Base-by-base conservation (phyloP, 2,329 filamentous ascomycete species). In the Fusarium lateritium region DNA sequence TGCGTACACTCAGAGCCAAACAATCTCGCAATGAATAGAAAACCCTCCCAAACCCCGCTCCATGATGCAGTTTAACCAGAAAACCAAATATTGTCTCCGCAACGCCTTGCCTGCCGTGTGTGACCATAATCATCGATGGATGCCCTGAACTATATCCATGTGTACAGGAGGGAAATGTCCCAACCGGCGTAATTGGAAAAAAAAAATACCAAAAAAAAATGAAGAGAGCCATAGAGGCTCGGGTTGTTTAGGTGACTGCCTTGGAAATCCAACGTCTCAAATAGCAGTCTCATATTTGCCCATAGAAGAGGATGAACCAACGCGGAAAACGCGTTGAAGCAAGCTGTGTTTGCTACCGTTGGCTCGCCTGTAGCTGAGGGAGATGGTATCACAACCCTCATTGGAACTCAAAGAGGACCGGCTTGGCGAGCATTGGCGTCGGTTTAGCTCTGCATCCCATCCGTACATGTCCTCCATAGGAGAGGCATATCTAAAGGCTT, bases 361-460 rank as follows among this genome's bases (percentile, higher is more conserved):
- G 26, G 73, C 71, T 17, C 73, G 68, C 43, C 70, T 71, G 21
- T 70, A 74, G 9, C 62, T 70, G 22, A 75, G 49, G 17, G 69
- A 39, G 8, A 72, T 52, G 5, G 61, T 34, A 26, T 73, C 71
- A 40, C 56, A 57, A n/a, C 59, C 61, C n/a, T 69, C 56, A 11
- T 46, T 31, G 6, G 60, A 50, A 19, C 54, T 62, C 49, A 65
- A 46, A 4, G 62, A 70, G 7, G 59, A 44, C 19, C 62, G 53
- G 15, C 62, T 56, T 34, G 57, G 50, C 7, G 57, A 39, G 8
- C 50, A 51, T 21, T 62, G 47, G 13, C 66, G 61, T 43, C 72
- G 73, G 17, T 73, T 59, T 43, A 75, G 73, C 66, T 84, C 84
- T 11, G 84, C 84, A 61, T 88, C 85, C 86, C 85, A 88, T 14